These are phyloP conservation scores for Rhodamnia argentea DNA, from an alignment of 345 rosid species.

Conservation along the genomic window DNA sequence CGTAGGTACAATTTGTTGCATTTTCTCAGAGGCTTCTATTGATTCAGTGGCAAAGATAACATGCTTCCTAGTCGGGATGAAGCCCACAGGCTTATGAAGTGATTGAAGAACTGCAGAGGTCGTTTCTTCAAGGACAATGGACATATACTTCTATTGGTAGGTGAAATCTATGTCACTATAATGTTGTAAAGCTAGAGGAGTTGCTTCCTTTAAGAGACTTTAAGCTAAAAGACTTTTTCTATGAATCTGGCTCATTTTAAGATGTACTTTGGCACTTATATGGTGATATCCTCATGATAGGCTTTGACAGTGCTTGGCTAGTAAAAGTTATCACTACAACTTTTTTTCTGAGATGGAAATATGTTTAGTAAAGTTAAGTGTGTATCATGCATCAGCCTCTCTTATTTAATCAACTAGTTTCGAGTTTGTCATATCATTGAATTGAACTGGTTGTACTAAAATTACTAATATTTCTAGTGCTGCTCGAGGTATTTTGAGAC, in stretches of 20 bases:
- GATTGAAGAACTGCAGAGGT: constrained; percentile 50
- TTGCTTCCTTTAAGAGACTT: neutral
- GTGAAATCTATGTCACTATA: neutral
- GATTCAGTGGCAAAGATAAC: constrained; percentile 63
- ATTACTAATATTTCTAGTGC: neutral
- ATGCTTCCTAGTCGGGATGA: constrained; percentile 80
- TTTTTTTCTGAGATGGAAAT: neutral
- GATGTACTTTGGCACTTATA: neutral
- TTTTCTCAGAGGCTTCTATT: neutral
- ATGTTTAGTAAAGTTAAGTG: neutral
- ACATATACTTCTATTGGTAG: constrained; percentile 71
- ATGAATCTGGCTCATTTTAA: neutral
- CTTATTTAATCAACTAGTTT: neutral
- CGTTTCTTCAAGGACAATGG: constrained; percentile 79
- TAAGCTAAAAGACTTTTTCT: neutral
- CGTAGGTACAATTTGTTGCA: neutral
- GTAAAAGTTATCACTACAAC: neutral
- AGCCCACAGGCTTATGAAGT: constrained; percentile 41
- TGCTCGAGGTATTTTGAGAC: neutral
- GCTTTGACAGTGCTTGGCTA: neutral
- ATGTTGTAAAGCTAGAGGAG: neutral
- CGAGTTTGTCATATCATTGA: neutral
- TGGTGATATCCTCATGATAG: neutral
- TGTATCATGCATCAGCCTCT: neutral
- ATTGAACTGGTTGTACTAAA: neutral